Evolutionary conservation across 78 protist genomes (phyloP).

Genomic region (Dictyostelium capitatum): DNA sequence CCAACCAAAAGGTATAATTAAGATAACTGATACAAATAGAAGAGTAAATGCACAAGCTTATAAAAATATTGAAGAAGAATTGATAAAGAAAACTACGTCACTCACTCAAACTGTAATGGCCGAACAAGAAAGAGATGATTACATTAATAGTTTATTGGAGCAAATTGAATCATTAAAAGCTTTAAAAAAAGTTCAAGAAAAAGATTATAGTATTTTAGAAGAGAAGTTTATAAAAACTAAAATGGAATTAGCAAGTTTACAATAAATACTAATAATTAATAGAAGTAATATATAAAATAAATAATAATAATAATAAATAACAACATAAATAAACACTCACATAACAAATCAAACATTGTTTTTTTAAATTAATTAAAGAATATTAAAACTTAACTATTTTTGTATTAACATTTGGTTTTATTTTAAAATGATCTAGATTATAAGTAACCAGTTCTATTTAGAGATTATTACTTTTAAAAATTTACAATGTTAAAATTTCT

Average conservation of each 20-base stretch:
- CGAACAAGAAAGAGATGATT: constrained; percentile 55
- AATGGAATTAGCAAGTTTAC: constrained; percentile 34
- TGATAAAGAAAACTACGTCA: constrained; percentile 36
- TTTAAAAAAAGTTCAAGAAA: neutral
- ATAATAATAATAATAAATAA: neutral
- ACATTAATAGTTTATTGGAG: neutral
- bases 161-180: constrained; percentile 13
- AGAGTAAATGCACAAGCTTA: constrained; percentile 65
- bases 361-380: too few species aligned
- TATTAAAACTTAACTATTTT: too few species aligned
- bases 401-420: too few species aligned
- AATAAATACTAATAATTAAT: neutral
- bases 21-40: constrained; percentile 74
- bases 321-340: too few species aligned
- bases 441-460: too few species aligned
- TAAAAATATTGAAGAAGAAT: constrained; percentile 63
- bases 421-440: too few species aligned
- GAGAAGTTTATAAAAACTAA: constrained; percentile 41
- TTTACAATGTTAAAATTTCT: too few species aligned
- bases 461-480: too few species aligned
- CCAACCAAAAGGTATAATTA: constrained; percentile 64
- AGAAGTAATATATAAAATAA: too few species aligned
- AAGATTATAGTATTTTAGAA: constrained; percentile 34
- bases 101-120: constrained; percentile 22
- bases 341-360: too few species aligned